These are phyloP conservation scores for Fibroporia radiculosa DNA, from an alignment of 768 basidiomycete genomes.

Conservation along the genomic window DNA sequence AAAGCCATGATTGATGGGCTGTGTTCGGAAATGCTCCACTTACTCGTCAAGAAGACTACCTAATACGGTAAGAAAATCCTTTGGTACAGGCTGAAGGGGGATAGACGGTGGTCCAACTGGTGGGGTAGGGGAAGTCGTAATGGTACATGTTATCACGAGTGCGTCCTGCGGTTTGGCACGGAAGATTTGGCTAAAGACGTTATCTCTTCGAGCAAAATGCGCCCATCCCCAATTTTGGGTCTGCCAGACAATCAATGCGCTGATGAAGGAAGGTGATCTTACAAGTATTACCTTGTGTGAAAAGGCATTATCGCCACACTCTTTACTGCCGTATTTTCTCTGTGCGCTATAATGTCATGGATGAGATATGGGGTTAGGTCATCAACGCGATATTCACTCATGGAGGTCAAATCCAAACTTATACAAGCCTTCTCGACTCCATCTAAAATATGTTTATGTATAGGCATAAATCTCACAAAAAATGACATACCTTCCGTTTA, in stretches of 20 bases:
- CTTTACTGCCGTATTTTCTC: slow-evolving; percentile 54
- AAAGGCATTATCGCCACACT: slow-evolving; percentile 78
- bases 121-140: slow-evolving; percentile 56
- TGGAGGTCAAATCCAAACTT: slow-evolving; percentile 81
- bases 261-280: neutral
- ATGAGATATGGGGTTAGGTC: neutral
- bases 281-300: slow-evolving; percentile 44
- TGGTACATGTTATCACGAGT: slow-evolving; percentile 71
- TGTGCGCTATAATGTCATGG: slow-evolving; percentile 23
- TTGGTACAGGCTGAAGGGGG: slow-evolving; percentile 53
- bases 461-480: neutral
- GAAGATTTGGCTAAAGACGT: slow-evolving; percentile 51
- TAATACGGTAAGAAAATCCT: slow-evolving; percentile 58
- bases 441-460: slow-evolving; percentile 35
- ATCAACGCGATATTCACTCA: slow-evolving; percentile 36
- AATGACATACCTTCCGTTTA: slow-evolving; percentile 54
- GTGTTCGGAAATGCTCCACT: neutral
- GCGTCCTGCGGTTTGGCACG: slow-evolving; percentile 52
- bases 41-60: slow-evolving; percentile 66
- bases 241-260: no score
- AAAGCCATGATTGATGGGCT: neutral
- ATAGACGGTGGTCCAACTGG: slow-evolving; percentile 37
- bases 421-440: slow-evolving; percentile 80
- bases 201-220: slow-evolving; percentile 72
- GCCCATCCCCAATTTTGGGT: slow-evolving; percentile 90